A percentile compares a stretch with the other conserved stretches of the same genome.
These are phyloP conservation scores for Clonostachys byssicola DNA, from an alignment of 2,329 filamentous ascomycete species.

Conservation along the genomic window DNA sequence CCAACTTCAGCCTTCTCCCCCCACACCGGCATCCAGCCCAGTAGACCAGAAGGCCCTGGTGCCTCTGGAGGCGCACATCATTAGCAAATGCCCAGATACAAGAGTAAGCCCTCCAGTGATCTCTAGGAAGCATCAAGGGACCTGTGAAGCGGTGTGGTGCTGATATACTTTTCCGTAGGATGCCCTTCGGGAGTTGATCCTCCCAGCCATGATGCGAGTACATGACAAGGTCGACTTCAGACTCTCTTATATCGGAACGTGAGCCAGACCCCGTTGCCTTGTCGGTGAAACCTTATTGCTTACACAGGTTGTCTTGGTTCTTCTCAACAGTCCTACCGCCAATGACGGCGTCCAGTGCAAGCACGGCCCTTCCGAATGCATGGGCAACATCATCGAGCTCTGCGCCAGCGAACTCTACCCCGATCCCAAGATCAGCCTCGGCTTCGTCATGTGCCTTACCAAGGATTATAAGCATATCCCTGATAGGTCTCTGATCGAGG, in stretches of 20 bases:
- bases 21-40: too few species aligned
- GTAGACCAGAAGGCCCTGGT: constrained; percentile 33
- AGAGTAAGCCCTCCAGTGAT: constrained; percentile 33
- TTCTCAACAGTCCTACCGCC: constrained; percentile 51
- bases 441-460: constrained; percentile 88
- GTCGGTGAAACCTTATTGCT: background rate
- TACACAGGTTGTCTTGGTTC: background rate
- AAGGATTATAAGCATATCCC: constrained; percentile 76
- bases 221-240: constrained; percentile 85
- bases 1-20: background rate
- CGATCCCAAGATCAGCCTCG: constrained; percentile 81
- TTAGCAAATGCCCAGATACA: constrained; percentile 95
- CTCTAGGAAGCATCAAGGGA: background rate
- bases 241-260: constrained; percentile 85
- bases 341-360: constrained; percentile 84
- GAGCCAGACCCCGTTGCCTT: constrained; percentile 16
- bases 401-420: constrained; percentile 82
- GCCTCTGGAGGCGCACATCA: constrained; percentile 89
- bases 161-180: constrained; percentile 35
- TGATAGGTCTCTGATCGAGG: constrained; percentile 69
- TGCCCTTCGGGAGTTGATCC: constrained; percentile 74
- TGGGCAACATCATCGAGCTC: constrained; percentile 92
- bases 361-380: constrained; percentile 84
- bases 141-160: background rate
- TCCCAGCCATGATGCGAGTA: constrained; percentile 82